phyloP scores from a whole-genome alignment of 139 green algal genomes.

The Picochlorum sp. region DNA sequence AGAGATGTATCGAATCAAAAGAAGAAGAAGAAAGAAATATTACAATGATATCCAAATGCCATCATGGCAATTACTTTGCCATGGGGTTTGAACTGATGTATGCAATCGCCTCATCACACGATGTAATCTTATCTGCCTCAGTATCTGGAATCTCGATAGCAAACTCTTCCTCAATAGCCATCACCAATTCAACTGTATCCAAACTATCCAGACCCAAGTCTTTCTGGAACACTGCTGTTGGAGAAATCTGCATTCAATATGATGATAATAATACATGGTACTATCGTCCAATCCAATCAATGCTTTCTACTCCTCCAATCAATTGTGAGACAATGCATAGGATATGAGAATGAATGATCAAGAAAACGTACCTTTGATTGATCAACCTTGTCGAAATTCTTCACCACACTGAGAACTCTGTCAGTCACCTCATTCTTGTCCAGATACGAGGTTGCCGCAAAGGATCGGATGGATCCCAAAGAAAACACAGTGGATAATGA shows the following conservation, averaged over 20 bases:
- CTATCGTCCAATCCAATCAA: not conserved
- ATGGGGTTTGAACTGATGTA: conserved; percentile 84
- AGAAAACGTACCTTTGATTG: conserved; percentile 65
- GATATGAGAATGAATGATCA: too few species aligned
- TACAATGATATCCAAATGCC: not conserved
- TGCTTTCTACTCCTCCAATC: not conserved
- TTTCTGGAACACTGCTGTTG: conserved; percentile 74
- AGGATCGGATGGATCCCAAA: conserved; percentile 19
- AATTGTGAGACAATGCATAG: not conserved
- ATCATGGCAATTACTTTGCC: conserved; percentile 48
- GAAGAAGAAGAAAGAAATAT: not conserved
- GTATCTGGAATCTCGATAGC: conserved; percentile 94
- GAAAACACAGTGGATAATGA: too few species aligned
- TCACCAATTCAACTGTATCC: conserved; percentile 98
- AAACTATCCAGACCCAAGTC: conserved; percentile 96
- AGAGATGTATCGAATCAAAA: not conserved
- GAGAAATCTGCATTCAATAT: conserved; percentile 48
- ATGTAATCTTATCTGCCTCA: conserved; percentile 96
- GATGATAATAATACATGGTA: not conserved
- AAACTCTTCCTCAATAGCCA: conserved; percentile 99
- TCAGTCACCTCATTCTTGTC: conserved; percentile 89
- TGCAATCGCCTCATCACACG: conserved; percentile 77
- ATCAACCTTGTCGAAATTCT: conserved; percentile 98
- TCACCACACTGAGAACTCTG: conserved; percentile 85
- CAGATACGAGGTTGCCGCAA: conserved; percentile 62